Conservation (phyloP, 129 eudicot genomes). For the Sambucus nigra region DNA sequence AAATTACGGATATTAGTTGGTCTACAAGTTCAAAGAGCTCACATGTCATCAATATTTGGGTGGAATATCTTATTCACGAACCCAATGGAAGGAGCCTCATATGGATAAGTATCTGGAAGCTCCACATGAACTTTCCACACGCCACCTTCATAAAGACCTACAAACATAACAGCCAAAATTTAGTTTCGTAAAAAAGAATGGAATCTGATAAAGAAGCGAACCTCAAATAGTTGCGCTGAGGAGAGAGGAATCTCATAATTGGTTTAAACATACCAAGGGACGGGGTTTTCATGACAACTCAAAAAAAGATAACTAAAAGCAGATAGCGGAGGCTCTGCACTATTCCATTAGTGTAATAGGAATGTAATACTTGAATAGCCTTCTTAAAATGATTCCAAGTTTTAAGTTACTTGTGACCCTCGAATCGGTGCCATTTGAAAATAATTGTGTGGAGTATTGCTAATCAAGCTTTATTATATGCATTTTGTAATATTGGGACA, state of each 20-base stretch:
- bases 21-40: constrained; percentile 14
- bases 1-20: not conserved
- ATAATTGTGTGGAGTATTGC: too few relatives aligned
- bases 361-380: too few relatives aligned
- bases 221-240: not conserved
- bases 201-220: not conserved
- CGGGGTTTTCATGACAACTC: too few relatives aligned
- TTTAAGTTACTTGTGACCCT: too few relatives aligned
- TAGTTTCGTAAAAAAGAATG: not conserved
- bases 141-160: constrained; percentile 65
- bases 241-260: not conserved
- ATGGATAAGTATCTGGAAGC: constrained; percentile 61
- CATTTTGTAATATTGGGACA: too few relatives aligned
- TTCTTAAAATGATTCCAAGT: too few relatives aligned
- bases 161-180: constrained; percentile 1
- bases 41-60: constrained; percentile 54
- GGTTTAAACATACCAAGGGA: too few relatives aligned
- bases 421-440: too few relatives aligned
- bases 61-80: constrained; percentile 59
- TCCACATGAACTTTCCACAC: constrained; percentile 63
- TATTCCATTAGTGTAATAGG: too few relatives aligned
- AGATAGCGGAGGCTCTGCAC: too few relatives aligned
- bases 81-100: constrained; percentile 50
- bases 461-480: too few relatives aligned
- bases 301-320: too few relatives aligned